Evolutionary conservation across 2,329 filamentous ascomycete species (phyloP).

Genomic region (Curvularia verruculosa): DNA sequence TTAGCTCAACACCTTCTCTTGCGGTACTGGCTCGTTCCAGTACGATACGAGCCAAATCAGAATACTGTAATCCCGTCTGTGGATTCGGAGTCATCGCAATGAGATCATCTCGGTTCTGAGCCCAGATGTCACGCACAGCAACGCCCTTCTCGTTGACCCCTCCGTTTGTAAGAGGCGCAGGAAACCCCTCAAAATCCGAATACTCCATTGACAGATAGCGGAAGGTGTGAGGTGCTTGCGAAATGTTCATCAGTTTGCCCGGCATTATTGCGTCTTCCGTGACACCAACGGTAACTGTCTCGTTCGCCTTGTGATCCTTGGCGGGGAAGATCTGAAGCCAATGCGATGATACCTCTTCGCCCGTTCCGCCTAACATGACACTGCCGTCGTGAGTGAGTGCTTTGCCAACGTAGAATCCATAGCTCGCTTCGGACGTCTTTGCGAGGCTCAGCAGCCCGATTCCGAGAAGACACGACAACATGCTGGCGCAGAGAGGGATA

Average conservation of each 20-base stretch:
- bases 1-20: constrained; percentile 52
- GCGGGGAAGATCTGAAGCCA: constrained; percentile 57
- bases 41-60: constrained; percentile 50
- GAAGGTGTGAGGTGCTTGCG: constrained; percentile 43
- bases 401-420: constrained; percentile 58
- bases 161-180: constrained; percentile 54
- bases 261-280: constrained; percentile 50
- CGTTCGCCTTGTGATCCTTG: constrained; percentile 50
- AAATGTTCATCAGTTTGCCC: constrained; percentile 43
- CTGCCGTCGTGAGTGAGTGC: constrained; percentile 52
- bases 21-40: constrained; percentile 52
- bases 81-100: constrained; percentile 51
- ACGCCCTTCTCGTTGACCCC: constrained; percentile 53
- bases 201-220: constrained; percentile 49
- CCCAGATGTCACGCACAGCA: constrained; percentile 53
- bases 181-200: constrained; percentile 52
- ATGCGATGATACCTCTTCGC: constrained; percentile 57
- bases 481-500: neutral
- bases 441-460: constrained; percentile 17
- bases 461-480: constrained; percentile 10
- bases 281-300: constrained; percentile 53
- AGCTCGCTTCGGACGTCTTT: constrained; percentile 47
- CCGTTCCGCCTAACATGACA: constrained; percentile 55
- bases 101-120: constrained; percentile 49
- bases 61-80: constrained; percentile 52